phyloP scores from a whole-genome alignment of 2,329 filamentous ascomycete genomes.

The Fusarium nurragi region DNA sequence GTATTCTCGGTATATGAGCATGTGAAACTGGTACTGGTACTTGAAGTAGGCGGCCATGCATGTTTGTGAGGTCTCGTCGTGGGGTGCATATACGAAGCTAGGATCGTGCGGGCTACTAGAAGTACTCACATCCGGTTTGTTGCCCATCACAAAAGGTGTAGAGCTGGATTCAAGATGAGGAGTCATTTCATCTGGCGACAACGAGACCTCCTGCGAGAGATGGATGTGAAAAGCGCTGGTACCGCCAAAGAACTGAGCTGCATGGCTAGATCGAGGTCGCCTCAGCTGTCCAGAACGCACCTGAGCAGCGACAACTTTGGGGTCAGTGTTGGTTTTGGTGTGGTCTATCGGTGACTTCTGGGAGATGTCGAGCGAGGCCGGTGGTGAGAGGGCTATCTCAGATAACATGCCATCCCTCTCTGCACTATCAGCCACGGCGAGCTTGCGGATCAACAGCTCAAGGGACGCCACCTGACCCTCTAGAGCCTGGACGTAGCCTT shows the following conservation, averaged over 20 bases:
- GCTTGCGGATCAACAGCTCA: constrained; percentile 56
- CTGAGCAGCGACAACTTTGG: constrained; percentile 47
- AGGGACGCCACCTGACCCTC: constrained; percentile 58
- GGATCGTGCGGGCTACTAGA: constrained; percentile 35
- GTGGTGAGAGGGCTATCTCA: constrained; percentile 46
- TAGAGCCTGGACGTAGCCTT: constrained; percentile 58
- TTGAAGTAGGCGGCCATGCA: constrained; percentile 61
- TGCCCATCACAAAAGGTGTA: constrained; percentile 14
- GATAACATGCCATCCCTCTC: constrained; percentile 56
- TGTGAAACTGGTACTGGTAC: constrained; percentile 59
- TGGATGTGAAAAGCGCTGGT: constrained; percentile 58
- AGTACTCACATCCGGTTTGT: constrained; percentile 19
- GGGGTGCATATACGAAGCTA: constrained; percentile 52
- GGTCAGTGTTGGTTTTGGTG: constrained; percentile 42
- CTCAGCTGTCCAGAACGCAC: constrained; percentile 50
- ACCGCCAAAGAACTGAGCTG: constrained; percentile 59
- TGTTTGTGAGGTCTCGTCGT: constrained; percentile 55
- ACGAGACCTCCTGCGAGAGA: constrained; percentile 44
- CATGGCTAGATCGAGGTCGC: constrained; percentile 52
- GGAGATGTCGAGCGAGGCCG: constrained; percentile 26
- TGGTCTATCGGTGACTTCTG: constrained; percentile 30
- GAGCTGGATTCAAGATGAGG: constrained; percentile 26
- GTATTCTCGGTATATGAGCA: constrained; percentile 61
- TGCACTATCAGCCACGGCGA: constrained; percentile 52
- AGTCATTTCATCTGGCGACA: constrained; percentile 24